Evolutionary conservation across 164 flowering plant species (phyloP).

Genomic region (Protea cynaroides): DNA sequence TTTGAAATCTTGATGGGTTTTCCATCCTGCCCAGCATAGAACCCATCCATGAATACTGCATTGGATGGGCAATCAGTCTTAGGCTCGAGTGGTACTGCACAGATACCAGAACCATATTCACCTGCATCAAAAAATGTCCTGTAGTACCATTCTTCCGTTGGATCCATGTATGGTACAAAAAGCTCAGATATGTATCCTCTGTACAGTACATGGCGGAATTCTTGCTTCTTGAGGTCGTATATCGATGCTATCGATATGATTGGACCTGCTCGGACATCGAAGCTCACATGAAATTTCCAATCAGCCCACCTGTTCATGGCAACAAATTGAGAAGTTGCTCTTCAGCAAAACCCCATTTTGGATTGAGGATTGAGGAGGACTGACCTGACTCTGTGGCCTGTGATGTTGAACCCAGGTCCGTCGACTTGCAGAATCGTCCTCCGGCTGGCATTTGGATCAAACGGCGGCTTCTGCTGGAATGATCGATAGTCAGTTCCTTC

Average conservation of each 20-base stretch:
- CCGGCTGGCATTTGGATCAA: slow-evolving; percentile 11
- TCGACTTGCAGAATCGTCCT: slow-evolving; percentile 24
- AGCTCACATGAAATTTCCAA: slow-evolving; percentile 53
- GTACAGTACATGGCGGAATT: slow-evolving; percentile 39
- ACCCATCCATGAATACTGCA: slow-evolving; percentile 48
- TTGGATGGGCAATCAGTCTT: slow-evolving; percentile 43
- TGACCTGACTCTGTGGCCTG: slow-evolving; percentile 43
- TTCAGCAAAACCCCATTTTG: no score
- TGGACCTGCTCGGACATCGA: slow-evolving; percentile 47
- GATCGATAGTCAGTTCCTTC: slow-evolving; percentile 45
- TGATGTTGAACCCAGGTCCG: slow-evolving; percentile 35
- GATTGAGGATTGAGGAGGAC: no score
- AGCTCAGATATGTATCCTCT: slow-evolving; percentile 51
- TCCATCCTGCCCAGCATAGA: slow-evolving; percentile 32
- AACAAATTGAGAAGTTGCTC: no score
- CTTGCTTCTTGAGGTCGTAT: slow-evolving; percentile 30
- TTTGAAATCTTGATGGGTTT: slow-evolving; percentile 26
- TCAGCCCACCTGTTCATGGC: slow-evolving; percentile 44
- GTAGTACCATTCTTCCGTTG: slow-evolving; percentile 53
- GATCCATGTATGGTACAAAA: slow-evolving; percentile 70
- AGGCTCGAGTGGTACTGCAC: slow-evolving; percentile 42
- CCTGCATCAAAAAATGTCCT: slow-evolving; percentile 54
- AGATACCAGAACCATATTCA: slow-evolving; percentile 53
- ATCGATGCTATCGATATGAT: slow-evolving; percentile 56
- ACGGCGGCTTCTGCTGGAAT: slow-evolving; percentile 27